Evolutionary conservation across 1,139 yeast genomes (phyloP), one percentile per base, ranked within the genome.

Genomic region (Taphrina flavorubra): DNA sequence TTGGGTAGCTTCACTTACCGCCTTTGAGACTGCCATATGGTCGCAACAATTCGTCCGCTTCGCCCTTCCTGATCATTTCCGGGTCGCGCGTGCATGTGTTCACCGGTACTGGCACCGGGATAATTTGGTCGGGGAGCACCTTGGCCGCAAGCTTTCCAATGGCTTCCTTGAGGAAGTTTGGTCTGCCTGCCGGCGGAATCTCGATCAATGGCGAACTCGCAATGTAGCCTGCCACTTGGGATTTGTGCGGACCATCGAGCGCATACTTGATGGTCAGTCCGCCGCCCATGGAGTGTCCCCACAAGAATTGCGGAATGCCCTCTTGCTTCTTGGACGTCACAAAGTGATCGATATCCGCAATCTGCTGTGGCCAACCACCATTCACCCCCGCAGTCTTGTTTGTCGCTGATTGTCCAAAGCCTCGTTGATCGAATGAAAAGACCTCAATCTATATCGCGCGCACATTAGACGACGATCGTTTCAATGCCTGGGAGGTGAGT

Each of bases 201-300:
- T 78, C 75, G 53, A 92, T 81, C 75, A 88, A 81, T 0, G 98
- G 97, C 0, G 89, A 92, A 47, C 84, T 80, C 1, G 85, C 86
- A 59, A 87, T 79, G 70, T 85, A 84, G 0, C 88, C 88, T 62
- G 81, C 80, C 65, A 92, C 74, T 37, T 81, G 75, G 49, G 85
- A 84, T 60, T 82, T 81, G 76, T 84, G 75, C 72, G 81, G 84
- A 2, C 97, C 97, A 60, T 80, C 79, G 66, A 88, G 83, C 16
- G 87, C 90, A 77, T 92, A 92, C 78, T 87, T 90, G 71, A 92
- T 81, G 0, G 82, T 81, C 67, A 91, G 87, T 0, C 90, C 97
- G 25, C 97, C 97, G 62, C 99, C 99, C 97, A 94, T 92, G n/a
- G 96, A 90, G 76, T 90, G 96, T 1, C 97, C 97, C 79, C 85